Conservation (phyloP, 2,329 filamentous ascomycete genomes). For the Ambrosiella xylebori region DNA sequence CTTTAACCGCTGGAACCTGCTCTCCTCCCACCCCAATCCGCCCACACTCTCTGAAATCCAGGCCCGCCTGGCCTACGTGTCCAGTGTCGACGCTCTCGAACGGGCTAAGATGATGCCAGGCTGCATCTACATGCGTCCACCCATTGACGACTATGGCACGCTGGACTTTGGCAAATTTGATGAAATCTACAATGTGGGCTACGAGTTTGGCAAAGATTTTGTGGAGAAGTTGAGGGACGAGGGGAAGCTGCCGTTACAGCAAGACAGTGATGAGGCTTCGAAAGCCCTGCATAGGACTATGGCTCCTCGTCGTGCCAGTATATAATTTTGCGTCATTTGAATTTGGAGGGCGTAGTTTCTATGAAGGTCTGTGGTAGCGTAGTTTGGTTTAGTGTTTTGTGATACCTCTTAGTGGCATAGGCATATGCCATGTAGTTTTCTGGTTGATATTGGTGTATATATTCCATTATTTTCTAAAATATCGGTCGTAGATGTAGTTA, state of each 20-base stretch:
- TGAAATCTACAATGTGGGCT: slow-evolving; percentile 84
- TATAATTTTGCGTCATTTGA: slow-evolving; percentile 26
- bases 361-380: not conserved
- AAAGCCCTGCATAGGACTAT: slow-evolving; percentile 62
- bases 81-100: slow-evolving; percentile 83
- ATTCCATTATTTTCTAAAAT: not conserved
- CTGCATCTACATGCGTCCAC: slow-evolving; percentile 91
- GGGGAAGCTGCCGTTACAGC: slow-evolving; percentile 52
- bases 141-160: slow-evolving; percentile 83
- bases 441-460: slow-evolving; percentile 2
- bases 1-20: slow-evolving; percentile 91
- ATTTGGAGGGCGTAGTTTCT: not conserved
- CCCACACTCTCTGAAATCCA: slow-evolving; percentile 94
- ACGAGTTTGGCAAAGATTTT: slow-evolving; percentile 68
- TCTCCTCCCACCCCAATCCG: slow-evolving; percentile 75
- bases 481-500: not conserved
- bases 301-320: slow-evolving; percentile 63
- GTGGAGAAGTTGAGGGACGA: slow-evolving; percentile 60
- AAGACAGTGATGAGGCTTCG: slow-evolving; percentile 47
- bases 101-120: slow-evolving; percentile 79
- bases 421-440: not conserved
- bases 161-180: slow-evolving; percentile 96
- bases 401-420: not conserved
- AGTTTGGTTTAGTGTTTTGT: not conserved
- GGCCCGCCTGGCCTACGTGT: slow-evolving; percentile 84